Evolutionary conservation across 441 rosid species (phyloP).

Genomic region (Pelargonium hybrid): DNA sequence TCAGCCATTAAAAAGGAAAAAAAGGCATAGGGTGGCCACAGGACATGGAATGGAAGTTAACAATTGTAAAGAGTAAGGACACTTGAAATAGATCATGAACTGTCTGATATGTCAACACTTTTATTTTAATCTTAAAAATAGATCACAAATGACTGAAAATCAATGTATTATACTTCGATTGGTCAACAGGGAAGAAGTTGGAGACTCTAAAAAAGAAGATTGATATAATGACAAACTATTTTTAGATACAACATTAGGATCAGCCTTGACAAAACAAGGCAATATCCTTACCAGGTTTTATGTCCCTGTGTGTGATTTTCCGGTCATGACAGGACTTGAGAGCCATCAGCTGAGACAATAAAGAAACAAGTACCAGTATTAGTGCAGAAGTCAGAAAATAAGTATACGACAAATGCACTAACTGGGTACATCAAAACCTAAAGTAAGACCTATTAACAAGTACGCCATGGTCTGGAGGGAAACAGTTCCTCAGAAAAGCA

Average conservation of each 20-base stretch:
- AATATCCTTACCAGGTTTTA: conserved; percentile 75
- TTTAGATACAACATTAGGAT: conserved; percentile 8
- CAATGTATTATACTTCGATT: conserved; percentile 4
- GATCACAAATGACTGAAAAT: background rate
- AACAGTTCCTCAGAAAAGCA: conserved; percentile 1
- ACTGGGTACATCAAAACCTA: conserved; percentile 2
- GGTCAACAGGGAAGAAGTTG: conserved; percentile 1
- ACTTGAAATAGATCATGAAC: background rate
- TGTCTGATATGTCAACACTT: background rate
- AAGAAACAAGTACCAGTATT: conserved; percentile 13
- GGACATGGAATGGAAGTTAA: background rate
- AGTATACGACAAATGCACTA: background rate
- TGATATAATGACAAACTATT: background rate
- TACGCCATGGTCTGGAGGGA: background rate
- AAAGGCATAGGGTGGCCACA: background rate
- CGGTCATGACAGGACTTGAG: conserved; percentile 92
- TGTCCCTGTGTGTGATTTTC: conserved; percentile 92
- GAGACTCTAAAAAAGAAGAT: conserved; percentile 2
- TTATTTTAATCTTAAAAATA: background rate
- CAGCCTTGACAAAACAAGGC: conserved; percentile 5
- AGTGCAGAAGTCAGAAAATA: background rate
- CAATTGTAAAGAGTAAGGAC: conserved; percentile 4
- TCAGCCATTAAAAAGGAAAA: background rate
- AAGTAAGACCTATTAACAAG: background rate
- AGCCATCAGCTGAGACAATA: conserved; percentile 55